Evolutionary conservation across 2,329 filamentous ascomycete species (phyloP).

Genomic region (Fusarium cyanostomum): DNA sequence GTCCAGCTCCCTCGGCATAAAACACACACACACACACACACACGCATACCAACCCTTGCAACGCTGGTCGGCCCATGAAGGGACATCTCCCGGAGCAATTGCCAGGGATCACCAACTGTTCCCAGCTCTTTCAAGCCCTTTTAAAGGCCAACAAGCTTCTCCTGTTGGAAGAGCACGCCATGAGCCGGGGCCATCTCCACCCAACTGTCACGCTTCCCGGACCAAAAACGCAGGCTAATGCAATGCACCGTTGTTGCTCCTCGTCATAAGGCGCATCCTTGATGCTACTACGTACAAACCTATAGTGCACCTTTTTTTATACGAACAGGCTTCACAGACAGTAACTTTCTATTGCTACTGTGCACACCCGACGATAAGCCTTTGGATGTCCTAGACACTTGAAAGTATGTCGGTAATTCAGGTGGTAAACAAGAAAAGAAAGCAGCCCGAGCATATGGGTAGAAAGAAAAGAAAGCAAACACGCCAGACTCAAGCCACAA

Average conservation of each 20-base stretch:
- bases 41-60: conserved; percentile 8
- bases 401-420: not conserved
- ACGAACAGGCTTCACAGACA: conserved; percentile 6
- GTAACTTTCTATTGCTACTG: too few relatives aligned
- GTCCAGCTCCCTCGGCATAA: not conserved
- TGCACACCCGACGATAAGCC: too few relatives aligned
- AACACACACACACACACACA: not conserved
- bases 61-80: conserved; percentile 16
- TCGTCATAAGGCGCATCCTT: conserved; percentile 18
- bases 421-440: conserved; percentile 1
- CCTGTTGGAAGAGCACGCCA: conserved; percentile 13
- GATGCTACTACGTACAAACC: conserved; percentile 7
- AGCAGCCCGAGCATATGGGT: not conserved
- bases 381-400: not conserved
- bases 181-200: conserved; percentile 6
- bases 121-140: not conserved
- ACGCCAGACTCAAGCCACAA: conserved; percentile 24
- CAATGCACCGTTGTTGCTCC: conserved; percentile 26
- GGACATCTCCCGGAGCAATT: conserved; percentile 17
- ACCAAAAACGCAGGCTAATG: conserved; percentile 19
- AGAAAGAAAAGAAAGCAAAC: conserved; percentile 11
- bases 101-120: not conserved
- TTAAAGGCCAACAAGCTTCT: not conserved
- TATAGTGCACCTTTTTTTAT: conserved; percentile 13
- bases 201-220: not conserved